Percentiles rank a stretch among this genome's conserved stretches.
Evolutionary conservation across 108 stramenopile genomes (phyloP).

Genomic region (Pseudonitzschia pungens): DNA sequence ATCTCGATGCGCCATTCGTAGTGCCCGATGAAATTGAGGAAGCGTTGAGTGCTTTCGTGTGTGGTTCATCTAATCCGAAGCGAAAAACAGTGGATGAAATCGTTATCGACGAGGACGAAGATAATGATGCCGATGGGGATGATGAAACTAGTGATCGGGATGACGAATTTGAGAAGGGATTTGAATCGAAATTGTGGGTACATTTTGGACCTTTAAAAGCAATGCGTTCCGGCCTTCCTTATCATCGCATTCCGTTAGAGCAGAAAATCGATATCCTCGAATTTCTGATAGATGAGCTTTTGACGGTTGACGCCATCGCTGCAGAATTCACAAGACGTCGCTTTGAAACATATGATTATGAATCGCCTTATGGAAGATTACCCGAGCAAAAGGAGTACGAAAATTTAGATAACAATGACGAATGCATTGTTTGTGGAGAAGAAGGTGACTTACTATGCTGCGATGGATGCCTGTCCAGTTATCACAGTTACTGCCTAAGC

Average conservation of each 20-base stretch:
- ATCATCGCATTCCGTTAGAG: slow-evolving; percentile 60
- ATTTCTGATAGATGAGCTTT: slow-evolving; percentile 76
- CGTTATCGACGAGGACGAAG: slow-evolving; percentile 1
- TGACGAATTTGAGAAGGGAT: not conserved
- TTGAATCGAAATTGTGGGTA: slow-evolving; percentile 24
- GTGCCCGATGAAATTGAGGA: not conserved
- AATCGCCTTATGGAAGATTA: slow-evolving; percentile 39
- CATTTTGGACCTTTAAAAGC: slow-evolving; percentile 62
- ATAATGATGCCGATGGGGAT: not conserved
- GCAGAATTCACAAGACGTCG: slow-evolving; percentile 56
- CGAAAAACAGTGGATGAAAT: not conserved
- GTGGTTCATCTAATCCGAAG: not conserved
- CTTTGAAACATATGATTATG: not conserved
- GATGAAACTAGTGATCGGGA: slow-evolving; percentile 25
- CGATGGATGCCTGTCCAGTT: slow-evolving; percentile 75
- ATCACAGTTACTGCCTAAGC: slow-evolving; percentile 61
- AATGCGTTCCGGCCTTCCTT: slow-evolving; percentile 61
- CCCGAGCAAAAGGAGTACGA: slow-evolving; percentile 54
- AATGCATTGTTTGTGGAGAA: slow-evolving; percentile 65
- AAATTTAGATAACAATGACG: slow-evolving; percentile 63
- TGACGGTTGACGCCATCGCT: slow-evolving; percentile 54
- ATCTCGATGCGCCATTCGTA: not conserved
- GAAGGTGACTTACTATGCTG: slow-evolving; percentile 85
- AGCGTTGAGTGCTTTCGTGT: not conserved
- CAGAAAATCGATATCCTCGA: slow-evolving; percentile 71